Base-by-base conservation (phyloP, 83 land plant genomes). In the Thuja plicata region DNA sequence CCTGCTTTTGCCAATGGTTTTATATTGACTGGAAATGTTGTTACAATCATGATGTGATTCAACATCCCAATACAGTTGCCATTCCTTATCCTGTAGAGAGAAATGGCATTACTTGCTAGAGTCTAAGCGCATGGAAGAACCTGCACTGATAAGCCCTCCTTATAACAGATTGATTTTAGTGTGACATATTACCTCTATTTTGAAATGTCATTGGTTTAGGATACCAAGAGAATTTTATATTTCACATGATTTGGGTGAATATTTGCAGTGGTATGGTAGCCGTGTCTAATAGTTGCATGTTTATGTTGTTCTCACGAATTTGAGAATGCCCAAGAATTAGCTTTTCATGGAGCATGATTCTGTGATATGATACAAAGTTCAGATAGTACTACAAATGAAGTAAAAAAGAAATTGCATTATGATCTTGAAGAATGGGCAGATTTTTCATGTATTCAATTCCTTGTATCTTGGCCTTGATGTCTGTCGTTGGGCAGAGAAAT, bases 91-190 rank as follows among this genome's bases (percentile, higher is more conserved):
- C 35, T 85, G 60, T 30, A 50, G 62, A 34, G 62, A 85, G 62
- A 50, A 32, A 30, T 54, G 66, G 38, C 55, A 84, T 30, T 84
- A 30, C 86, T 48, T 13, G 50, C 38, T 50, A 6, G 60, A 85
- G 57, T 32, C 19, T 85, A 85, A n/a, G 35, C 34, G 17, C 86
- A 34, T 32, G 37, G 27, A 50, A 85, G 60, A 17, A 54, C 35
- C 66, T 85, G 60, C 60, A 54, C 57, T 85, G 86, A 85, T 52
- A 85, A 85, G 86, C 40, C 62, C 38, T 48, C 24, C 66, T 27
- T 32, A 1, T 16, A 85, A 35, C n/a, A 35, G 37, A 85, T 83
- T 83, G 52, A 48, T 83, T 85, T 52, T 1, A 85, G 86, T 52
- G 86, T 52, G 57, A 50, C 35, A 35, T 60, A 17, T 52, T 50